Percentiles rank a stretch among this genome's conserved stretches.
phyloP scores from a whole-genome alignment of 352 stramenopile genomes.

The Nothophytophthora sp. region DNA sequence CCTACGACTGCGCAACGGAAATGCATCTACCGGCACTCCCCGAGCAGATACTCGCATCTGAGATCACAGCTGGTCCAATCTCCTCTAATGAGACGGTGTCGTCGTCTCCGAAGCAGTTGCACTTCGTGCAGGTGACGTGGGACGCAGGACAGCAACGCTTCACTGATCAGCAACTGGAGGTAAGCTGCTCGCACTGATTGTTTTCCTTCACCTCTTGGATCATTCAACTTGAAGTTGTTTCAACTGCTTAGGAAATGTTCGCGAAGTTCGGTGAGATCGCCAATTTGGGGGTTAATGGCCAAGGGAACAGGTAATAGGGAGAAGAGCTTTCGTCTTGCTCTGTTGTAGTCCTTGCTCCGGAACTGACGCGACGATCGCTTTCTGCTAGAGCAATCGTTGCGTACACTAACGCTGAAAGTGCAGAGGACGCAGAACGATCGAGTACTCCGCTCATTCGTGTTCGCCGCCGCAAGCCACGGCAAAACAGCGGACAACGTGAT shows the following conservation, averaged over 20 bases:
- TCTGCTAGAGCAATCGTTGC: constrained; percentile 32
- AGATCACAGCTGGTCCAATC: background rate
- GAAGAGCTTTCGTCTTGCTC: background rate
- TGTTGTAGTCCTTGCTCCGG: background rate
- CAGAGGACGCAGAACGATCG: constrained; percentile 19
- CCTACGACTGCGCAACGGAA: constrained; percentile 46
- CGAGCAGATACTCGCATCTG: constrained; percentile 5
- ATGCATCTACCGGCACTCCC: constrained; percentile 33
- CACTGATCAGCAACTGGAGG: constrained; percentile 26
- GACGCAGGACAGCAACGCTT: constrained; percentile 14
- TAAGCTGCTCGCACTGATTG: too few species aligned
- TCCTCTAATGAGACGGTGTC: background rate
- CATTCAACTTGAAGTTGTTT: background rate
- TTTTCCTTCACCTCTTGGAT: background rate
- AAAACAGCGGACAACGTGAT: constrained; percentile 21
- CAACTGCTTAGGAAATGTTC: constrained; percentile 26
- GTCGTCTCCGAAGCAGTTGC: constrained; percentile 6
- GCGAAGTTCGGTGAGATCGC: constrained; percentile 27
- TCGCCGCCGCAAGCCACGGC: constrained; percentile 25
- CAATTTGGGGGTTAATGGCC: constrained; percentile 24
- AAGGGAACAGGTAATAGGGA: constrained; percentile 31
- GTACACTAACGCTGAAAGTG: constrained; percentile 17
- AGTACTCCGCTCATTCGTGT: constrained; percentile 20
- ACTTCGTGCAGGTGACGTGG: constrained; percentile 49
- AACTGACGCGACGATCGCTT: background rate